Percentiles rank a stretch among this genome's conserved stretches.
Evolutionary conservation across 1,139 yeast species (phyloP).

Genomic region (Hemisphaericaspora lyxosophila): DNA sequence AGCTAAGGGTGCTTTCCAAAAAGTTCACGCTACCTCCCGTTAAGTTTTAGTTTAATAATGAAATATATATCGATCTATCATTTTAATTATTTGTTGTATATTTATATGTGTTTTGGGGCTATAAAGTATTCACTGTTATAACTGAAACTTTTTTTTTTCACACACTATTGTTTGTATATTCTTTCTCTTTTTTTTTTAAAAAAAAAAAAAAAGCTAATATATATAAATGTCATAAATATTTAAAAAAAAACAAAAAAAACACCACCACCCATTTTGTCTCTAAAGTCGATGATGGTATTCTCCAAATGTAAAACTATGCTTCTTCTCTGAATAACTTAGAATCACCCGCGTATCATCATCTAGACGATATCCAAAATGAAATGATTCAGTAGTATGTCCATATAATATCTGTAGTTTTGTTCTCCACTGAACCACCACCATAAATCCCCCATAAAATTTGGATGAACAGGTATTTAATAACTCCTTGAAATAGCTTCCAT

Average conservation of each 20-base stretch:
- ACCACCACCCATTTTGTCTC: not conserved
- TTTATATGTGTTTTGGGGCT: slow-evolving; percentile 21
- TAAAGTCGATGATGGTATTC: slow-evolving; percentile 25
- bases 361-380: slow-evolving; percentile 38
- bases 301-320: slow-evolving; percentile 35
- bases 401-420: slow-evolving; percentile 24
- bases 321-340: slow-evolving; percentile 23
- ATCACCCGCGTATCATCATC: slow-evolving; percentile 22
- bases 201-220: no score
- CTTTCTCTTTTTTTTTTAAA: no score
- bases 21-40: slow-evolving; percentile 96
- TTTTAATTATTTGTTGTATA: slow-evolving; percentile 19
- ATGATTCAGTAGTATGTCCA: slow-evolving; percentile 46
- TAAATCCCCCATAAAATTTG: slow-evolving; percentile 32
- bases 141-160: no score
- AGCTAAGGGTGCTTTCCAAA: slow-evolving; percentile 94
- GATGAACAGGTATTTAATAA: slow-evolving; percentile 5
- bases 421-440: slow-evolving; percentile 23
- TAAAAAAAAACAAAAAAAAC: slow-evolving; percentile 8
- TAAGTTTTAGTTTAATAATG: slow-evolving; percentile 38
- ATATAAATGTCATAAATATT: slow-evolving; percentile 8
- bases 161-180: no score
- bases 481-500: slow-evolving; percentile 14
- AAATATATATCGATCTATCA: slow-evolving; percentile 9
- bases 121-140: no score